Evolutionary conservation across 257 asterid genomes (phyloP), one percentile per base, ranked within the genome.

Genomic region (Solanum habrochaites): DNA sequence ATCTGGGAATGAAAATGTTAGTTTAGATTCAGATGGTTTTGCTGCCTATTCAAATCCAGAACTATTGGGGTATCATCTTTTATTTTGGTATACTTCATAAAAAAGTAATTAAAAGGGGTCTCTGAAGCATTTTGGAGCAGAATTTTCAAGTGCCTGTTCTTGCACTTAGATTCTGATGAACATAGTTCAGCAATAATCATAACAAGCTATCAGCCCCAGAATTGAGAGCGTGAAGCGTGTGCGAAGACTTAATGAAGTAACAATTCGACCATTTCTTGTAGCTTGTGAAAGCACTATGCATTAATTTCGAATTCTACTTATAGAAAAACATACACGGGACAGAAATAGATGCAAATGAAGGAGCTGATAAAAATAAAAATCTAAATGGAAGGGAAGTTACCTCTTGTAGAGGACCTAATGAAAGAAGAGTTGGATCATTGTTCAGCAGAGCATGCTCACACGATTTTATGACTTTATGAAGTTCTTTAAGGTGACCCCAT

Each of bases 401-500:
- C 99, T 96, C 99, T 72, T 92, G 98, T 86, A 87, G 88, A 69
- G 95, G 95, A 83, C 99, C 99, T 47, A 96, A 88, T 66, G 95
- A 90, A 75, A 91, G 89, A 40, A 87, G 45, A 21, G 84, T 89
- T 45, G 94, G 89, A 66, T 93, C 89, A 82, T 92, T 95, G 80
- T 91, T 91, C 86, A 96, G 94, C 93, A 95, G 85, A 73, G 90
- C 90, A 85, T 89, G 92, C 92, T 95, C 97, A 86, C 95, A 95
- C 90, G 88, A 89, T 89, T 94, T 94, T 88, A 96, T 93, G 74
- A 97, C 96, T 90, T 88, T 91, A 86, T 96, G 99, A 90, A 95
- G 99, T 85, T 95, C 97, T 92, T 91, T 94, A 86, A 96, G 98
- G 89, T 96, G 98, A 62, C 97, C 96, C 99, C 99, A 96, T 86